Percentiles rank a stretch among this genome's conserved stretches.
phyloP scores from a whole-genome alignment of 768 basidiomycete genomes.

The Suillus decipiens region DNA sequence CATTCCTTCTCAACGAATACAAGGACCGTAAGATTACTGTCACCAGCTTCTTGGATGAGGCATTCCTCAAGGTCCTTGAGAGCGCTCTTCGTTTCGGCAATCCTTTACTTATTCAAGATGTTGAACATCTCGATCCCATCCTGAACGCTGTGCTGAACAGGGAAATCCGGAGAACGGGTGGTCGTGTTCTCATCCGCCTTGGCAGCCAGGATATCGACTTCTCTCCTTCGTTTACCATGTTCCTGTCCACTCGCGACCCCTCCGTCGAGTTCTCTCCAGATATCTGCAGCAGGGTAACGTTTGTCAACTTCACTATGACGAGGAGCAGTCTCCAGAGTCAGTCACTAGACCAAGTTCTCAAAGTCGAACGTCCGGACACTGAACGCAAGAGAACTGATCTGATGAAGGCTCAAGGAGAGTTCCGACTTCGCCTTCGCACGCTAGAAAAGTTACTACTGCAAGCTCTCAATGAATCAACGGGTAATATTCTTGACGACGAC shows the following conservation, averaged over 20 bases:
- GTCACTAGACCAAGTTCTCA: constrained; percentile 94
- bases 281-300: constrained; percentile 95
- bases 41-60: constrained; percentile 97
- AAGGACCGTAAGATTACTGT: constrained; percentile 96
- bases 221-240: constrained; percentile 99
- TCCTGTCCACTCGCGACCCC: constrained; percentile 95
- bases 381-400: constrained; percentile 94
- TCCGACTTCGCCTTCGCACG: constrained; percentile 87
- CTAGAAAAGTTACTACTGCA: constrained; percentile 91
- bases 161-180: constrained; percentile 94
- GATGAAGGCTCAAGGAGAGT: constrained; percentile 98
- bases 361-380: constrained; percentile 95
- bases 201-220: constrained; percentile 99
- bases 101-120: constrained; percentile 95
- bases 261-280: constrained; percentile 98
- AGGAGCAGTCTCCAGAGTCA: constrained; percentile 98
- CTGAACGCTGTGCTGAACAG: constrained; percentile 96
- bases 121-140: constrained; percentile 96
- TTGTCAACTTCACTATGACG: constrained; percentile 99
- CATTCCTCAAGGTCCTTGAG: constrained; percentile 97
- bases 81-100: constrained; percentile 99
- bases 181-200: constrained; percentile 93
- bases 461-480: constrained; percentile 93
- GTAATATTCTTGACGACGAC: constrained; percentile 98
- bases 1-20: constrained; percentile 93